Evolutionary conservation across 1,139 yeast genomes (phyloP), one percentile per base, ranked within the genome.

Genomic region (Geotrichum aggregatum): DNA sequence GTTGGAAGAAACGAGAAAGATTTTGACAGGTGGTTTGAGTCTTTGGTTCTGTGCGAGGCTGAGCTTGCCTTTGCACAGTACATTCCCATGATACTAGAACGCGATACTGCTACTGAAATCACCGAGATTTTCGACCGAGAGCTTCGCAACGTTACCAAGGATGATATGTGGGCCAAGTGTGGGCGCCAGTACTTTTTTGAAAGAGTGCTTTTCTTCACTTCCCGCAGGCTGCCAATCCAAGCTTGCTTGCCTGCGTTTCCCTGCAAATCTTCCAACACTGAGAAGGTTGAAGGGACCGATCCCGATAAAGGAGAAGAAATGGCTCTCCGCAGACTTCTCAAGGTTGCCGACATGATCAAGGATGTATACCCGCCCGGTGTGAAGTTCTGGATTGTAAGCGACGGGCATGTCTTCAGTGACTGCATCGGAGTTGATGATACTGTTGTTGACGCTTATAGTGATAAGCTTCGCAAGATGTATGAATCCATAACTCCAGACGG

Each of bases 231-330:
- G 11, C 43, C 26, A 6, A 45, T 54, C 28, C 50, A 54, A 35
- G 56, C 56, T 11, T 54, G 56, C 35, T 38, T 54, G 2, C 56
- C 56, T 4, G 56, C 56, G 16, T 54, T 54, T 22, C 56, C 56
- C 10, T 54, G 56, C 47, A 54, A 54, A 24, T 54, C 56, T 10
- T 50, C 54, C 24, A 54, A 54, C 33, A 50, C 50, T 11, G 28
- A 34, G 46, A 54, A 54, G 42, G 56, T 54, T 26, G 54, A 49
- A 21, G 49, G 54, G 8, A 33, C 33, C 26, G 14, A 28, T 24
- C 56, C 56, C 2, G 56, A 54, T 21, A 54, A 50, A 26, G 56
- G 56, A 5, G 56, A 54, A 36, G 56, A 54, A 18, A 47, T 54
- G 22, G 56, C 56, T 4, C 33, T 54, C 10, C 48, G 52, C 24